Base-by-base conservation (phyloP, 768 basidiomycete species). In the Russula dissimulans region DNA sequence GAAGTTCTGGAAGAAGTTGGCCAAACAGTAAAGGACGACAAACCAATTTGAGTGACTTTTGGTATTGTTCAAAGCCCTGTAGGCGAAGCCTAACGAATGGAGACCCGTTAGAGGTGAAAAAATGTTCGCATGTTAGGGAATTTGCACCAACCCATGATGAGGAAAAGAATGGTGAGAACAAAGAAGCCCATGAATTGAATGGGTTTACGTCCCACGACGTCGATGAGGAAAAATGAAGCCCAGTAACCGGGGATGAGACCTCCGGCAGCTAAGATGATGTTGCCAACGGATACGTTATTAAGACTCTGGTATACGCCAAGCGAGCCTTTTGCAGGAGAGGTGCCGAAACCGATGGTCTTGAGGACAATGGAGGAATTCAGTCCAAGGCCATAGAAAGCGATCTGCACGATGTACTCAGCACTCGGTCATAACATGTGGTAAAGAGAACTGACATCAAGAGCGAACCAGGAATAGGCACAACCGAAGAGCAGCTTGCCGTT, bases 1-100 rank as follows among this genome's bases (percentile, higher is more conserved):
- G 63, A 91, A 92, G 74, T 92, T 92, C 75, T 89, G 86, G 86
- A 91, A 90, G 76, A 91, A 91, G 70, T 89, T 87, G 67, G 89
- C 81, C n/a, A 93, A 75, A 70, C 89, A 89, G 75, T 92, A 93
- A 31, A 90, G 79, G 75, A 87, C 86, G 51, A 90, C 84, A 70
- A 93, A 91, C 2, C 78, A 88, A 39, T 82, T 81, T 15, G 51
- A 77, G 18, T 74, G 70, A 2, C 70, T 11, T 3, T 65, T 4
- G 1, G 77, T 79, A 34, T 78, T 76, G 51, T 48, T 83, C 55
- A 84, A 76, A 66, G 75, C 78, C 69, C 86, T 77, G 64, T 80
- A 89, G 15, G 74, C 85, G 69, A 89, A 89, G 63, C 87, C 86
- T 85, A 59, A 34, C 38, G 54, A 52, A 41, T 6, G 29, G n/a